Evolutionary conservation across 2,329 filamentous ascomycete species (phyloP), one percentile per base, ranked within the genome.

Genomic region (Atkinsonella hypoxylon): DNA sequence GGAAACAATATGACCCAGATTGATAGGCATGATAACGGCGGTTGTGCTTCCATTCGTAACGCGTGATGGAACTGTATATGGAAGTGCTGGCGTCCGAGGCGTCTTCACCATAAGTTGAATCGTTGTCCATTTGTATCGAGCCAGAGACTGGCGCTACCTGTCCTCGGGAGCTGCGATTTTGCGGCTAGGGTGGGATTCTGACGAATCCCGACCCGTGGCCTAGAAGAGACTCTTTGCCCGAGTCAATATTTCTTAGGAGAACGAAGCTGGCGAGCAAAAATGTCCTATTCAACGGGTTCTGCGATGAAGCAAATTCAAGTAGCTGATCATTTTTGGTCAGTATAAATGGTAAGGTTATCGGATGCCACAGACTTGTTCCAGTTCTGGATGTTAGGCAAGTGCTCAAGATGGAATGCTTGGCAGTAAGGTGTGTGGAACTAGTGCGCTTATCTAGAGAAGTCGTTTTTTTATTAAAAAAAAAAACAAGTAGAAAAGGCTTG

Each of bases 21-120:
- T 63, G 63, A 51, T 66, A 70, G 31, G 61, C 60, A 47, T 72
- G 70, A 44, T 71, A 73, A 4, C 68, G 63, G 1, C 70, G 63
- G 2, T 67, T 69, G 46, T 73, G 63, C 38, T 71, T 67, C 47
- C 65, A 67, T 39, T 64, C 57, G 48, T 67, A 69, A 30, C 64
- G 54, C 38, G 62, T 59, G 38, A 67, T 58, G 49, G 63, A 65
- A 39, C 64, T 66, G 36, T 62, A 59, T 17, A 71, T 58, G 20
- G 57, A 59, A 10, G 56, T 55, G 42, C 56, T 56, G 34, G 55
- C 54, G 9, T 55, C 53, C 31, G 55, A 53, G 34, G 44, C 40
- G 36, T 43, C 51, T 38, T 53, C 53, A 4, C 51, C 53, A 39
- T 54, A 54, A 13, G 54, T 42, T 7, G 54, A 55, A 38, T 55